Base-by-base conservation (phyloP, 2,329 filamentous ascomycete genomes). In the Fusarium staphyleae region DNA sequence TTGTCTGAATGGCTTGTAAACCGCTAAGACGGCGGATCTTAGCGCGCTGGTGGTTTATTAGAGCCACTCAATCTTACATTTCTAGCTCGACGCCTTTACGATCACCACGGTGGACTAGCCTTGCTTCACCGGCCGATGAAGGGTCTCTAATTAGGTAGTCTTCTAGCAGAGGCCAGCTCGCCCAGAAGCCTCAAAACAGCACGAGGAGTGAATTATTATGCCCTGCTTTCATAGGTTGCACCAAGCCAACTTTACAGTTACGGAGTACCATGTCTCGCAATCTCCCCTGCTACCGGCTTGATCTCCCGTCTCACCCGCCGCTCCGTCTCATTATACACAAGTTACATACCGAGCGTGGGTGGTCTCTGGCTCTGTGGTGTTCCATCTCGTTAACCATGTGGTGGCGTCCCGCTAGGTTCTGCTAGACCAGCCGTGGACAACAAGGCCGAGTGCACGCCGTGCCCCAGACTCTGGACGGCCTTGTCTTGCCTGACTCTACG, bases 371-470 rank as follows among this genome's bases (percentile, higher is more conserved):
- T 37, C 35, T 32, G 18, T 24, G 40, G 13, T 37, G 33, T 26
- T 47, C 32, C 24, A 28, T 13, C 19, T 33, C 37, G 29, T 40
- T 40, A 39, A 14, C 58, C 52, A 60, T 57, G 57, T 60, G 48
- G 58, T 66, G 55, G 63, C 41, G 58, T 48, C 12, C 47, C 9
- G 41, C 62, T 63, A 66, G 48, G 49, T 56, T 57, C 58, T 48
- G 37, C 60, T 67, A 67, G 47, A 45, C 59, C 52, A 28, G 43
- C 49, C 54, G 52, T 63, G 64, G 58, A 60, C 41, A 50, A 51
- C 50, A 57, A 51, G 55, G 36, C 57, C 53, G 56, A 52, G 42
- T 54, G 45, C 42, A 49, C 42, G 36, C 51, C 37, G 51, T 53
- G 52, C 55, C 61, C 48, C 56, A 15, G 58, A 59, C 54, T 60